Evolutionary conservation across 768 basidiomycete species (phyloP).

Genomic region (Suillus subaureus): DNA sequence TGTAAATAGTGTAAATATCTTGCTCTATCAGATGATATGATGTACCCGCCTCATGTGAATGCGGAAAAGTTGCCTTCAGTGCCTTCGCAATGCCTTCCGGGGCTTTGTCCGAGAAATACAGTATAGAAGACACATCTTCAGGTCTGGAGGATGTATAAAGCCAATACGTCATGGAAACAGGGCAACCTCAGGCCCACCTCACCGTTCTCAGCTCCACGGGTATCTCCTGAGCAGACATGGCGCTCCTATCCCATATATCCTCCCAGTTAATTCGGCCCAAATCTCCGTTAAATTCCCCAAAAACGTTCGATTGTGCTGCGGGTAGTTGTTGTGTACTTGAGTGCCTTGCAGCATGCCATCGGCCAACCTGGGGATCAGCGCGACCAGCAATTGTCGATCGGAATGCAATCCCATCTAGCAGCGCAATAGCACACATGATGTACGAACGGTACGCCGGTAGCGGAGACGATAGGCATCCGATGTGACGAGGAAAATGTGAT

Average conservation of each 20-base stretch:
- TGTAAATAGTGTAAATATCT: slow-evolving; percentile 3
- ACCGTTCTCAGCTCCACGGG: slow-evolving; percentile 42
- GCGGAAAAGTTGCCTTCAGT: slow-evolving; percentile 42
- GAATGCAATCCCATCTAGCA: slow-evolving; percentile 48
- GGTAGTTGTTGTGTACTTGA: slow-evolving; percentile 12
- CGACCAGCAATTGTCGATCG: slow-evolving; percentile 65
- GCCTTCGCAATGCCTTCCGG: slow-evolving; percentile 57
- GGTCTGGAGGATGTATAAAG: slow-evolving; percentile 16
- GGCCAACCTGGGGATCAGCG: slow-evolving; percentile 63
- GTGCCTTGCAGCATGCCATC: slow-evolving; percentile 63
- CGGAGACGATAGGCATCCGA: slow-evolving; percentile 68
- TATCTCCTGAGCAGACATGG: slow-evolving; percentile 21
- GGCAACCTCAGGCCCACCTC: slow-evolving; percentile 30
- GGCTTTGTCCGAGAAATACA: slow-evolving; percentile 60
- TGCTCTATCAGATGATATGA: neutral
- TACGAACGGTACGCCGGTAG: slow-evolving; percentile 30
- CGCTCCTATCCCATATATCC: slow-evolving; percentile 46
- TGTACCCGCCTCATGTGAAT: slow-evolving; percentile 50
- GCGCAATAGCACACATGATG: slow-evolving; percentile 56
- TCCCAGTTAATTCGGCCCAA: slow-evolving; percentile 47
- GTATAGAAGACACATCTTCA: slow-evolving; percentile 31
- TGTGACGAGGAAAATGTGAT: slow-evolving; percentile 40
- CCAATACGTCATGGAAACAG: neutral
- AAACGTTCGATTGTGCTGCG: slow-evolving; percentile 7
- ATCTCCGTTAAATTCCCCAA: slow-evolving; percentile 9